Evolutionary conservation across 2,329 filamentous ascomycete species (phyloP), one percentile per base, ranked within the genome.

Genomic region (Lasiodiplodia gonubiensis): DNA sequence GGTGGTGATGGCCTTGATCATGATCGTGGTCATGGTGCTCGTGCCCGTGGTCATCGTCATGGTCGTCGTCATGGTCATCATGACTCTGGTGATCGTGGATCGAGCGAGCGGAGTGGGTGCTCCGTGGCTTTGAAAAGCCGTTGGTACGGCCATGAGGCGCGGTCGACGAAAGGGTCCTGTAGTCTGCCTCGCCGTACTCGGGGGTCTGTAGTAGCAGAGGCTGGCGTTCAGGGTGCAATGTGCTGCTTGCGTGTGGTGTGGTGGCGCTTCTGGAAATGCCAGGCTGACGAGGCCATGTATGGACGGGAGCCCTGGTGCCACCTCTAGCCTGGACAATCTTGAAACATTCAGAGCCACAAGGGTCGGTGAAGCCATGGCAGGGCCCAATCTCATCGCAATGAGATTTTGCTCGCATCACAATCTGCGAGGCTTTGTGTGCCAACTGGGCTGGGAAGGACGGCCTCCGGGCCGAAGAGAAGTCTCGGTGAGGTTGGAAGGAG

Each of bases 1-100:
- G 94, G 75, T 99, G 94, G 75, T 97, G 94, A 68, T 72, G 33
- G 64, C 68, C 64, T 33, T 60, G 67, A 55, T 64, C 69, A 65
- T 59, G 64, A 52, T 69, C 39, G 18, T 63, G 54, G n/a, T 64
- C 51, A 46, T 75, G 70, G 39, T 75, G 70, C 16, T 55, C 35
- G 33, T 60, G 57, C 4, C 55, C 63, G 23, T 71, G 72, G 23
- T 69, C 21, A 54, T 70, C 48, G 66, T 70, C 69, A 5, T 69
- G 68, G 18, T 60, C 25, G 18, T 46, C 37, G 25, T 60, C 14
- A 21, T 63, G 46, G 48, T 71, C 51, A 7, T 54, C 37, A 55
- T 70, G 57, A 67, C 69, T 69, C 5, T 70, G 67, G 6, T 59
- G 21, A 42, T 59, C 54, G 23, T 46, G 23, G 14, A 42, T 71